A percentile compares a stretch with the other conserved stretches of the same genome.
Conservation (phyloP, 2,329 filamentous ascomycete species). For the Mycosphaerelloides madeirae region DNA sequence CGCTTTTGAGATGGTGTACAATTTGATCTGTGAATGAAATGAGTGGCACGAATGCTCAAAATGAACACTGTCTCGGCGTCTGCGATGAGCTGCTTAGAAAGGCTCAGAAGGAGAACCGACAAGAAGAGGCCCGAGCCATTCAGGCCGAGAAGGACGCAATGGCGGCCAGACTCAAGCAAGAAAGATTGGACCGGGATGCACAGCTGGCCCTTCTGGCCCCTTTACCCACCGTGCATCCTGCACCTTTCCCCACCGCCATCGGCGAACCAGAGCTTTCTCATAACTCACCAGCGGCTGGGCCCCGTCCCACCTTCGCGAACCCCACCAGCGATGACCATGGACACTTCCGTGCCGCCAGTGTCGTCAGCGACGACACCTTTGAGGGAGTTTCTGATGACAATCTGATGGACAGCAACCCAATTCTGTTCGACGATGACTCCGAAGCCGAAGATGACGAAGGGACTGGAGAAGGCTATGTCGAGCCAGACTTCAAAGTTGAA, state of each 20-base stretch:
- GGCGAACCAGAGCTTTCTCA: not conserved
- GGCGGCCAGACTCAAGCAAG: not conserved
- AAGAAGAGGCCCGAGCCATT: slow-evolving; percentile 10
- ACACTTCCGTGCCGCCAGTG: not conserved
- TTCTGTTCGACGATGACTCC: not conserved
- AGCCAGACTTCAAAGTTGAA: slow-evolving; percentile 4
- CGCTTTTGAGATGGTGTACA: slow-evolving; percentile 26
- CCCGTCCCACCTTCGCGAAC: not conserved
- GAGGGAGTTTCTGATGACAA: not conserved
- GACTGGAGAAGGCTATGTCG: not conserved
- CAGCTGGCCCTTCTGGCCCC: not conserved
- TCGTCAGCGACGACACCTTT: slow-evolving; percentile 2
- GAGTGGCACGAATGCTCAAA: slow-evolving; percentile 6
- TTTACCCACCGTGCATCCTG: not conserved
- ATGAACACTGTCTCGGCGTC: slow-evolving; percentile 18
- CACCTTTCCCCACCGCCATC: not conserved
- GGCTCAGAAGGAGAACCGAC: slow-evolving; percentile 4
- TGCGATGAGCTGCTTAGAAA: slow-evolving; percentile 1
- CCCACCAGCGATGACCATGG: not conserved
- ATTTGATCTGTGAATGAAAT: slow-evolving; percentile 12
- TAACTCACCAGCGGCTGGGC: not conserved
- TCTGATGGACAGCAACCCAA: not conserved
- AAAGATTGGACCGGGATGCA: slow-evolving; percentile 1
- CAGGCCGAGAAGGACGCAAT: slow-evolving; percentile 6
- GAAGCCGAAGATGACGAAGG: too few relatives aligned